phyloP scores from a whole-genome alignment of 352 stramenopile species.

The Globisporangium polare region DNA sequence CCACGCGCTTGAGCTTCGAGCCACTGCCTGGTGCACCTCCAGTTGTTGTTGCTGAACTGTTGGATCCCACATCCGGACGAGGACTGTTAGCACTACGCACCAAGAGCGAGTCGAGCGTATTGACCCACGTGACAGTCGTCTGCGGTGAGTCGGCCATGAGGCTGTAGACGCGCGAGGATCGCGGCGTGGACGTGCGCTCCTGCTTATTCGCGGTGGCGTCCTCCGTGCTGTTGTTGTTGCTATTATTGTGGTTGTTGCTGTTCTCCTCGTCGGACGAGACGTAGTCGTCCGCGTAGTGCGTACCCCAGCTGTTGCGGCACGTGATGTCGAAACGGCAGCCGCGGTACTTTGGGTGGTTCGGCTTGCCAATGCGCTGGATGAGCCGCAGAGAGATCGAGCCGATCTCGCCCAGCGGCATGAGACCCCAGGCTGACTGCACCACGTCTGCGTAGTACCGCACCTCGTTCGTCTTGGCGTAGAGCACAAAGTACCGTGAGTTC shows the following conservation, averaged over 20 bases:
- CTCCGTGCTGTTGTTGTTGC: constrained; percentile 20
- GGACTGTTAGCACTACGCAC: constrained; percentile 73
- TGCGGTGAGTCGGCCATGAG: constrained; percentile 76
- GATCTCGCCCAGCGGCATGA: constrained; percentile 72
- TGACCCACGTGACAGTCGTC: constrained; percentile 66
- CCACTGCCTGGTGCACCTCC: constrained; percentile 6
- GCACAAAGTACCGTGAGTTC: constrained; percentile 80
- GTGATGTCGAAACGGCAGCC: constrained; percentile 83
- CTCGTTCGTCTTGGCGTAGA: constrained; percentile 71
- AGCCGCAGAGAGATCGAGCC: constrained; percentile 76
- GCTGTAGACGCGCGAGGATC: constrained; percentile 67
- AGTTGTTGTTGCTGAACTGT: constrained; percentile 6
- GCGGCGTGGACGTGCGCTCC: constrained; percentile 39
- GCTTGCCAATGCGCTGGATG: constrained; percentile 81
- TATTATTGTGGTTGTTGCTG: constrained; percentile 16
- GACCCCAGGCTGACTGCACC: constrained; percentile 71
- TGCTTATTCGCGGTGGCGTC: constrained; percentile 21
- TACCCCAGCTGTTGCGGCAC: constrained; percentile 73
- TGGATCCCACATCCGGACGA: constrained; percentile 36
- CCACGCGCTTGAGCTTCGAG: constrained; percentile 22
- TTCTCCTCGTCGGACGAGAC: constrained; percentile 75
- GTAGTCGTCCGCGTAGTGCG: constrained; percentile 76
- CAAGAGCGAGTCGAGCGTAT: constrained; percentile 68
- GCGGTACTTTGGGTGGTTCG: constrained; percentile 75
- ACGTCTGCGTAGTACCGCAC: constrained; percentile 80